Percentiles rank a stretch among this genome's conserved stretches.
phyloP scores from a whole-genome alignment of 176 grass and related monocot genomes.

The Chloris gayana region DNA sequence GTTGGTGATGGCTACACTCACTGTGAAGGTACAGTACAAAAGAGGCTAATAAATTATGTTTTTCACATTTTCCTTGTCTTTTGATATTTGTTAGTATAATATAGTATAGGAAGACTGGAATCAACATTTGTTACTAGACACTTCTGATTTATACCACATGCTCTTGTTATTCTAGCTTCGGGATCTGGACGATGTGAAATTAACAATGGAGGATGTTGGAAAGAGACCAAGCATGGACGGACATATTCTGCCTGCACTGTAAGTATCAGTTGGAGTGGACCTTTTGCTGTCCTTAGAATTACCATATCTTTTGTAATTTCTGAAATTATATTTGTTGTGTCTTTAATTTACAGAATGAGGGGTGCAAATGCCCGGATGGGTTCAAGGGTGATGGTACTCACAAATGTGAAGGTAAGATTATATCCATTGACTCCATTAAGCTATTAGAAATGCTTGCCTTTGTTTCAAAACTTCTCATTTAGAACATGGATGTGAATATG shows the following conservation, averaged over 20 bases:
- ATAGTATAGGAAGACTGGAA: not conserved
- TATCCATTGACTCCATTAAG: not conserved
- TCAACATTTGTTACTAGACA: not conserved
- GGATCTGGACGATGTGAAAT: constrained; percentile 83
- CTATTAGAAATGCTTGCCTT: not conserved
- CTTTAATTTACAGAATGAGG: constrained; percentile 59
- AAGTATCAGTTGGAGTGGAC: constrained; percentile 32
- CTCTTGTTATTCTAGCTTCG: constrained; percentile 59
- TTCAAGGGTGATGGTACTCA: constrained; percentile 85
- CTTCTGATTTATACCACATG: constrained; percentile 3
- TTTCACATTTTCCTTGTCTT: not conserved
- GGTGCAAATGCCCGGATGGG: constrained; percentile 85
- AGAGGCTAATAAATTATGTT: not conserved
- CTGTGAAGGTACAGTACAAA: constrained; percentile 73
- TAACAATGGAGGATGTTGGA: constrained; percentile 97
- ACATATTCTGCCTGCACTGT: constrained; percentile 86
- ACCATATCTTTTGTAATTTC: not conserved
- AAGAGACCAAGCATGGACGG: constrained; percentile 61
- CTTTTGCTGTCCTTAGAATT: constrained; percentile 15
- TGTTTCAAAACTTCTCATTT: not conserved
- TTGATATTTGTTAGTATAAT: constrained; percentile 21
- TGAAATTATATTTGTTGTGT: constrained; percentile 20
- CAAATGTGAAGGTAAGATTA: constrained; percentile 74
- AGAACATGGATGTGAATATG: not conserved
- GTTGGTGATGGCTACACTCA: constrained; percentile 95